These are phyloP conservation scores for Gentiana macrophylla DNA, from an alignment of 257 asterid species.

Conservation along the genomic window DNA sequence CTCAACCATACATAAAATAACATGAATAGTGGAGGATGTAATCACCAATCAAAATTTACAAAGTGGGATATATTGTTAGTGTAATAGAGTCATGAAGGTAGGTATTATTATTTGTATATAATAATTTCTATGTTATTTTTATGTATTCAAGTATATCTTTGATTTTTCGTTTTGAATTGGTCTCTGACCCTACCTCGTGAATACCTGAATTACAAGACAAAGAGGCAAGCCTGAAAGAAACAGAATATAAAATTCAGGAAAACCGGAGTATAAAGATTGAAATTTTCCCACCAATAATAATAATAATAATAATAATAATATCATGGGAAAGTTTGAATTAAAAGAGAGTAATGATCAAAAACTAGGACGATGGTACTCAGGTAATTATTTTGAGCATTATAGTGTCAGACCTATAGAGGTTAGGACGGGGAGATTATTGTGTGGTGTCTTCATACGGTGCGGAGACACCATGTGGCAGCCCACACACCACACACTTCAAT, in stretches of 20 bases:
- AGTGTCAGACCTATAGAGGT: no score
- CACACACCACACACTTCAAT: no score
- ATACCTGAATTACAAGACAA: slow-evolving; percentile 73
- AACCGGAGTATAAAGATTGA: slow-evolving; percentile 8
- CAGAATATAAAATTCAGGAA: slow-evolving; percentile 18
- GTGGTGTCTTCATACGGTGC: no score
- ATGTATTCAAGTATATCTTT: neutral
- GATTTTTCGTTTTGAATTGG: slow-evolving; percentile 16
- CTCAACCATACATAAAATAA: no score
- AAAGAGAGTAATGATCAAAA: slow-evolving; percentile 21
- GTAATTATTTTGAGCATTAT: no score
- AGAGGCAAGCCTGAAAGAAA: slow-evolving; percentile 45
- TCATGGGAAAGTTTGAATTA: slow-evolving; percentile 39
- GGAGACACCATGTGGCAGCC: no score
- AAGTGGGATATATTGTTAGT: no score
- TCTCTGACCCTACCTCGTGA: slow-evolving; percentile 89
- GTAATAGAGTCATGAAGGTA: no score
- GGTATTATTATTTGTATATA: no score
- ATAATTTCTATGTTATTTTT: neutral
- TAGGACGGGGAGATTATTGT: no score
- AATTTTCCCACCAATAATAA: slow-evolving; percentile 20
- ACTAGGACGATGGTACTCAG: slow-evolving; percentile 1
- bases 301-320: slow-evolving; percentile 36
- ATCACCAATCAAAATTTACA: no score
- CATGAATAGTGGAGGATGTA: no score